Conservation (phyloP, 164 flowering plant genomes). For the Tetrastigma voinierianum region DNA sequence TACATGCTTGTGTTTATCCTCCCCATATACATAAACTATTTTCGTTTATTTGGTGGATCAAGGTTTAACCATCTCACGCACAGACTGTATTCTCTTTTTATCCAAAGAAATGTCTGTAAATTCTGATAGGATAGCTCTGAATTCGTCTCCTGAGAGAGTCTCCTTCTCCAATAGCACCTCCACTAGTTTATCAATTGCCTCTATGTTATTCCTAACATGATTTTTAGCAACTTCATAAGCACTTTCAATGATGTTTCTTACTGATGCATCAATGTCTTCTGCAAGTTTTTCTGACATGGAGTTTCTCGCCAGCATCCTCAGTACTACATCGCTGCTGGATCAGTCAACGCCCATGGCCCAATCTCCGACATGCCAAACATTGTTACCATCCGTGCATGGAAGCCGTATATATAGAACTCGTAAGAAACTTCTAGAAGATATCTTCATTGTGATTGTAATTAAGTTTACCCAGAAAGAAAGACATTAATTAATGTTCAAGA, state of each 20-base stretch:
- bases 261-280: conserved; percentile 58
- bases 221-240: conserved; percentile 67
- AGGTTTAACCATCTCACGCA: conserved; percentile 34
- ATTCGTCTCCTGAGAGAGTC: conserved; percentile 71
- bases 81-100: conserved; percentile 11
- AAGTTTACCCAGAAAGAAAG: not conserved
- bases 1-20: too few relatives aligned
- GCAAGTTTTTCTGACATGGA: conserved; percentile 79
- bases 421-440: not conserved
- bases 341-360: conserved; percentile 75
- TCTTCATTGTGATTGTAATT: too few relatives aligned
- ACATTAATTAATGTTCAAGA: not conserved
- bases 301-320: conserved; percentile 71
- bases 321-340: conserved; percentile 61
- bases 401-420: conserved; percentile 9
- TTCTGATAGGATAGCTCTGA: conserved; percentile 63
- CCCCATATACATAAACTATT: too few relatives aligned
- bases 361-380: conserved; percentile 78
- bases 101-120: conserved; percentile 29
- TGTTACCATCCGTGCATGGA: conserved; percentile 57
- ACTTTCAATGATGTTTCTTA: conserved; percentile 34
- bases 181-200: conserved; percentile 64
- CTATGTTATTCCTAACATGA: conserved; percentile 56
- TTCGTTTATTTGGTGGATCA: not conserved
- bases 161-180: conserved; percentile 73